phyloP scores from a whole-genome alignment of 352 stramenopile species.

The Phytopythium litorale region DNA sequence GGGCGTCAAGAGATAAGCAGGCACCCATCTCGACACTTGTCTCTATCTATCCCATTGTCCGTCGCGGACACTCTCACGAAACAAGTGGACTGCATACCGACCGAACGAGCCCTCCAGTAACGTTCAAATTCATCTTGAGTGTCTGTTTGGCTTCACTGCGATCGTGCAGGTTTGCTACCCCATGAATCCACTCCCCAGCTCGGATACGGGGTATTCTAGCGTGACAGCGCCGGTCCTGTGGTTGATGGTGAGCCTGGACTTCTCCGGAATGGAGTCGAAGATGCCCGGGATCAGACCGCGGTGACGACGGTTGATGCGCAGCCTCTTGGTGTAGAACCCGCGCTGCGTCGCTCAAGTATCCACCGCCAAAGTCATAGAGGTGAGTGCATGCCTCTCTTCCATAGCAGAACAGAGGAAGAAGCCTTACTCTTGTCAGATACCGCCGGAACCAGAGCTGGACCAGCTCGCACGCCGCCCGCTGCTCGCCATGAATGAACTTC shows the following conservation, averaged over 20 bases:
- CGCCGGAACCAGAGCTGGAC: constrained; percentile 47
- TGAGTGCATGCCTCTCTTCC: background rate
- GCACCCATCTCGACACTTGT: background rate
- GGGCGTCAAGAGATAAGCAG: constrained; percentile 42
- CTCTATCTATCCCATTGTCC: constrained; percentile 4
- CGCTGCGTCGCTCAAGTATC: constrained; percentile 11
- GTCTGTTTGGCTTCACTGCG: background rate
- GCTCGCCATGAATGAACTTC: constrained; percentile 25
- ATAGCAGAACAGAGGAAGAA: background rate
- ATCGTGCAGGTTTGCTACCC: background rate
- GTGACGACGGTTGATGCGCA: constrained; percentile 36
- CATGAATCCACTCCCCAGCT: constrained; percentile 14
- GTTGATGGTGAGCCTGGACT: constrained; percentile 37
- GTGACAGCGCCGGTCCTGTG: constrained; percentile 13
- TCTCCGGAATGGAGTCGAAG: constrained; percentile 55
- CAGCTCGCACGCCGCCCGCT: constrained; percentile 25
- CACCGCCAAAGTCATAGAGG: background rate
- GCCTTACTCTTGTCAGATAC: constrained; percentile 28
- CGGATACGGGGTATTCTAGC: constrained; percentile 44
- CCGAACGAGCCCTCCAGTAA: background rate
- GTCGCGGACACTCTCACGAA: background rate
- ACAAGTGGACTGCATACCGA: background rate
- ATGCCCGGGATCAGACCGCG: constrained; percentile 50
- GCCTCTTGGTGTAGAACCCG: constrained; percentile 53
- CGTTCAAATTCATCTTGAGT: constrained; percentile 1